Evolutionary conservation across 169 alveolate genomes (phyloP).

Genomic region (Eimeria falciformis): DNA sequence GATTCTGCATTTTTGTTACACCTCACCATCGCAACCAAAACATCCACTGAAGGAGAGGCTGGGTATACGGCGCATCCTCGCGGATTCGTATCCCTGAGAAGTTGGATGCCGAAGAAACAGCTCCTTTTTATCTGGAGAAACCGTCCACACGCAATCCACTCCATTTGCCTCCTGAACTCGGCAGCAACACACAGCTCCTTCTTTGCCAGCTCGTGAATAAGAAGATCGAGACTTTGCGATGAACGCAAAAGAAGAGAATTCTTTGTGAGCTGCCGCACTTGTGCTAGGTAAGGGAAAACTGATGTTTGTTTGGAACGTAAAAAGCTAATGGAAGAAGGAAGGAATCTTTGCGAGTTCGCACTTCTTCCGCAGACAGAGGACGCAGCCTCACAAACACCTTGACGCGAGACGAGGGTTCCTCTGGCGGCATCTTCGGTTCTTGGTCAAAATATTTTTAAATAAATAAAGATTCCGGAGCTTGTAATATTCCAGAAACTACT

Average conservation of each 20-base stretch:
- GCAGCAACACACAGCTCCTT: slow-evolving; percentile 27
- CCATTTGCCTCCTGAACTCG: slow-evolving; percentile 61
- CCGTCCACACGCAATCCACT: slow-evolving; percentile 62
- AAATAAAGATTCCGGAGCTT: no score
- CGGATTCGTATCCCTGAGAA: neutral
- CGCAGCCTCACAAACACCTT: slow-evolving; percentile 60
- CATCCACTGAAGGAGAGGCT: slow-evolving; percentile 68
- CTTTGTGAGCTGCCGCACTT: neutral
- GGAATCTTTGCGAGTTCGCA: neutral
- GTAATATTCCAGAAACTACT: no score
- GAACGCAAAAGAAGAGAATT: neutral
- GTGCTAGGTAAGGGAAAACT: no score
- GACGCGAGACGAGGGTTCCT: slow-evolving; percentile 63
- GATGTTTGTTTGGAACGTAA: no score
- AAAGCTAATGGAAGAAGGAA: no score
- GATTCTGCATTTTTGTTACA: neutral
- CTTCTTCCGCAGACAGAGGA: slow-evolving; percentile 60
- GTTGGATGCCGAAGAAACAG: slow-evolving; percentile 20
- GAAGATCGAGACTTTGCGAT: no score
- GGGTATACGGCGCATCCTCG: slow-evolving; percentile 46
- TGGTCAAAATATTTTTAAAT: no score
- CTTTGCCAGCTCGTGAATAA: no score
- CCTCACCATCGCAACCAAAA: slow-evolving; percentile 58
- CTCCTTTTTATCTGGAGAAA: slow-evolving; percentile 49
- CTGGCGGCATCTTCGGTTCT: neutral